phyloP scores from a whole-genome alignment of 1,284 basidiomycete genomes.

The Cryptococcus amylolentus region DNA sequence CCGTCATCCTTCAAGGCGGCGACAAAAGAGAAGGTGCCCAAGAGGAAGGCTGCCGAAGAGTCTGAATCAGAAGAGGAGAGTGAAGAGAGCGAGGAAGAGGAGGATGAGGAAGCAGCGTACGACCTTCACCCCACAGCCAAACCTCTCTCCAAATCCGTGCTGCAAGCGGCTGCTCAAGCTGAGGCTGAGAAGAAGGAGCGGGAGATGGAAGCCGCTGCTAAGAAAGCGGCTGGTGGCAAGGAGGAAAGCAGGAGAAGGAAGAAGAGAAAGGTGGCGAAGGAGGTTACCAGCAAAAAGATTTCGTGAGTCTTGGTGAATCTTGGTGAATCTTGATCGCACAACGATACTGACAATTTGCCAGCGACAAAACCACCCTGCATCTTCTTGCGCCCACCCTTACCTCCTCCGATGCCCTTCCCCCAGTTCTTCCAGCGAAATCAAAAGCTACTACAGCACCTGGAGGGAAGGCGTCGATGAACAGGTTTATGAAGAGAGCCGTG shows the following conservation, averaged over 20 bases:
- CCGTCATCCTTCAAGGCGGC: slow-evolving; percentile 1
- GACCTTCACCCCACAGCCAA: slow-evolving; percentile 16
- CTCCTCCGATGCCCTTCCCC: slow-evolving; percentile 19
- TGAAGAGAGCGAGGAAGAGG: slow-evolving; percentile 5
- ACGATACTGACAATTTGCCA: background rate
- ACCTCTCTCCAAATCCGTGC: slow-evolving; percentile 14
- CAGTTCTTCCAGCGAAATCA: slow-evolving; percentile 19
- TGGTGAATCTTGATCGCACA: background rate
- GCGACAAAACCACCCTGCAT: slow-evolving; percentile 15
- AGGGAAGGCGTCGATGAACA: slow-evolving; percentile 17
- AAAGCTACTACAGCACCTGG: background rate
- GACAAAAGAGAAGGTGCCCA: background rate
- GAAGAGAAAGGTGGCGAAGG: slow-evolving; percentile 14
- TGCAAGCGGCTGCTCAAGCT: slow-evolving; percentile 13
- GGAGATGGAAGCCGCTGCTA: background rate
- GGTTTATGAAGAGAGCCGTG: slow-evolving; percentile 37
- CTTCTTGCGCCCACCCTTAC: slow-evolving; percentile 12
- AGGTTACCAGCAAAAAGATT: slow-evolving; percentile 9
- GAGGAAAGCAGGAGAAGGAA: slow-evolving; percentile 13
- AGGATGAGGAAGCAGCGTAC: slow-evolving; percentile 16
- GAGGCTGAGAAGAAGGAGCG: slow-evolving; percentile 10
- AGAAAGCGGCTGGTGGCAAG: slow-evolving; percentile 3
- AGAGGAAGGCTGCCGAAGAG: slow-evolving; percentile 7
- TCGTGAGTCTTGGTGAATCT: slow-evolving; percentile 13
- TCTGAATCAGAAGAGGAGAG: background rate